phyloP scores from a whole-genome alignment of 1,284 basidiomycete genomes.

The Ganoderma lingzhi region DNA sequence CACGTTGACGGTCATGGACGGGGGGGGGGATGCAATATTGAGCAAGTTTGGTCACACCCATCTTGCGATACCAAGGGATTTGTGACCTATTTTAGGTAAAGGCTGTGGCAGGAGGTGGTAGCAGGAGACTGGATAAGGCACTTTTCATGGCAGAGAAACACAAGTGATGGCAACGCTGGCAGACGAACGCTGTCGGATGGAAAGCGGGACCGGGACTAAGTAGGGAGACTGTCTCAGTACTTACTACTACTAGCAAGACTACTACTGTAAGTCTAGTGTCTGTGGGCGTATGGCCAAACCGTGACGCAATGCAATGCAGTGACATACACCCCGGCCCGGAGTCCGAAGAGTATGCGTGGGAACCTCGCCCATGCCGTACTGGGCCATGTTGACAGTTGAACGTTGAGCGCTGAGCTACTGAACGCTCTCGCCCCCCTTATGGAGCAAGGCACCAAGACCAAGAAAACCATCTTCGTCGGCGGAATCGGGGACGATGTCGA shows the following conservation, averaged over 20 bases:
- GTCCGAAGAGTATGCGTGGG: slow-evolving; percentile 23
- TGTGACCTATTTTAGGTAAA: slow-evolving; percentile 25
- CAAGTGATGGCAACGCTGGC: background rate
- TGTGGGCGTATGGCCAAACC: background rate
- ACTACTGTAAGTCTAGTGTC: too few species aligned
- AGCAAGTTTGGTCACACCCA: slow-evolving; percentile 24
- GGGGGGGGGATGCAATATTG: background rate
- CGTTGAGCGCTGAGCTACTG: background rate
- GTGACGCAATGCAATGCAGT: slow-evolving; percentile 2
- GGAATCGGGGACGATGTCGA: slow-evolving; percentile 81
- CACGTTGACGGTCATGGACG: background rate
- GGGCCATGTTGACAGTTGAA: slow-evolving; percentile 24
- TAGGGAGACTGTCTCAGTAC: too few species aligned
- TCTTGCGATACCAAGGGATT: slow-evolving; percentile 25
- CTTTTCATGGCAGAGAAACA: slow-evolving; percentile 19
- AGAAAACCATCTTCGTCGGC: slow-evolving; percentile 84
- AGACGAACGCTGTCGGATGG: background rate
- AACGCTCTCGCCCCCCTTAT: slow-evolving; percentile 46
- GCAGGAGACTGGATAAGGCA: slow-evolving; percentile 12
- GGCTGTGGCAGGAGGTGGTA: slow-evolving; percentile 14
- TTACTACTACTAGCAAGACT: too few species aligned
- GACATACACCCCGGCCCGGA: background rate
- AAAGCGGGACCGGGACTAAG: background rate
- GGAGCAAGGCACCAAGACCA: slow-evolving; percentile 83
- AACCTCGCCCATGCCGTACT: slow-evolving; percentile 30